Base-by-base conservation (phyloP, 2,329 filamentous ascomycete species). In the Epichloe aotearoae region DNA sequence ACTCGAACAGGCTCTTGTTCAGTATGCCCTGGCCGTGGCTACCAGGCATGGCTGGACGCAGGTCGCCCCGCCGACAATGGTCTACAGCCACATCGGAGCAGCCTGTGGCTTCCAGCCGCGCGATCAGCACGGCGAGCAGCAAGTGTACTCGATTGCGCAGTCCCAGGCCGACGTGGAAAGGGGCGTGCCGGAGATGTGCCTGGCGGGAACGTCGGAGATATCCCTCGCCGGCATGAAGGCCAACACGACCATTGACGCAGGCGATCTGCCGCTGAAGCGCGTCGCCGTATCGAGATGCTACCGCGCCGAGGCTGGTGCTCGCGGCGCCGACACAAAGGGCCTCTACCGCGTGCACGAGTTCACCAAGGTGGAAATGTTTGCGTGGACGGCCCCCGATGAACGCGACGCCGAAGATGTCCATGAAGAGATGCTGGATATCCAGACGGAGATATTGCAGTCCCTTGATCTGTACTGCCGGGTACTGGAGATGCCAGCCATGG, bases 291-390 rank as follows among this genome's bases (percentile, higher is more conserved):
- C 88, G 51, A 78, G 93, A n/a, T 95, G 90, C 73, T 98, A 94
- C 69, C 85, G 93, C 49, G 93, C 93, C 43, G 93, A 98, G 70
- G 93, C 93, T 0, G 93, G 93, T 34, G 87, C 89, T 1, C 77
- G 91, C 39, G 93, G 93, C 33, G 83, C 85, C 23, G 88, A 93
- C 59, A 95, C 90, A 2, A 96, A 95, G 69, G 93, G 93, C 5
- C 72, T 98, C 2, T 98, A 97, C 69, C 84, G 93, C 30, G 93
- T 98, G 3, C 93, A 98, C 68, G 93, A 98, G 68, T 98, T 98
- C 69, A 95, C 89, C 30, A 98, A 98, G 66, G 91, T 98, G 0
- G 93, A 98, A 68, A 83, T 98, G 74, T 97, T 98, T 64, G 89
- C 86, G 0, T 98, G 93, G 93, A 85, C 88, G 4, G 60, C 75